Percentiles rank a stretch among this genome's conserved stretches.
Conservation (phyloP, 345 rosid genomes). For the Rhodamnia argentea region DNA sequence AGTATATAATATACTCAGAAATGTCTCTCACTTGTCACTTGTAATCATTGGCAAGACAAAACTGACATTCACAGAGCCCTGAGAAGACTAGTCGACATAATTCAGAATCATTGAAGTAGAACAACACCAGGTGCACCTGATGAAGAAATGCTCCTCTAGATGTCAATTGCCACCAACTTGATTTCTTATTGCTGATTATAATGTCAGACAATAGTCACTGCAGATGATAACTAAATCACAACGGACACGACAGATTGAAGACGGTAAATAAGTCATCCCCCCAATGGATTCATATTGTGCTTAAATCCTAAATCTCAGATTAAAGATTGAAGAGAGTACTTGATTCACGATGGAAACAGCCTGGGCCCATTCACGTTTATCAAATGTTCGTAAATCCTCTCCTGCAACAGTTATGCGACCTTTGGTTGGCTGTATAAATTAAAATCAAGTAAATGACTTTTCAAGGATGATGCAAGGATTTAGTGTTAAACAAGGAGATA, state of each 20-base stretch:
- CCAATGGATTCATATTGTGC: background rate
- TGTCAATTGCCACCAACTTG: background rate
- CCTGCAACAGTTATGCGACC: conserved; percentile 82
- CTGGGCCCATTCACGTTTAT: conserved; percentile 89
- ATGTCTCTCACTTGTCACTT: background rate
- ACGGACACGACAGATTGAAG: background rate
- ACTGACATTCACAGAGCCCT: background rate
- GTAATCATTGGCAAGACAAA: background rate
- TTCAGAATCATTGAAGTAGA: background rate
- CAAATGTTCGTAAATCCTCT: conserved; percentile 88
- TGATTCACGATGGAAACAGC: conserved; percentile 91
- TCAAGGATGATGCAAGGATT: background rate
- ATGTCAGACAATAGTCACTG: background rate
- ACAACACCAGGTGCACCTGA: background rate
- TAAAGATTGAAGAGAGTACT: conserved; percentile 24
- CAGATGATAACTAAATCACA: background rate
- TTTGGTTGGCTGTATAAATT: conserved; percentile 58
- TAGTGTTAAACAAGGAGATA: background rate
- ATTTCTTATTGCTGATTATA: background rate
- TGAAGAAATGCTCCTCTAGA: background rate
- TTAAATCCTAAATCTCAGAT: background rate
- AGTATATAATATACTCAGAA: background rate
- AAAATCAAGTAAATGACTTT: conserved; percentile 7
- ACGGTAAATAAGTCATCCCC: background rate
- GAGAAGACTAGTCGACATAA: background rate